Base-by-base conservation (phyloP, 331 rosid species). In the Acacia pycnantha region DNA sequence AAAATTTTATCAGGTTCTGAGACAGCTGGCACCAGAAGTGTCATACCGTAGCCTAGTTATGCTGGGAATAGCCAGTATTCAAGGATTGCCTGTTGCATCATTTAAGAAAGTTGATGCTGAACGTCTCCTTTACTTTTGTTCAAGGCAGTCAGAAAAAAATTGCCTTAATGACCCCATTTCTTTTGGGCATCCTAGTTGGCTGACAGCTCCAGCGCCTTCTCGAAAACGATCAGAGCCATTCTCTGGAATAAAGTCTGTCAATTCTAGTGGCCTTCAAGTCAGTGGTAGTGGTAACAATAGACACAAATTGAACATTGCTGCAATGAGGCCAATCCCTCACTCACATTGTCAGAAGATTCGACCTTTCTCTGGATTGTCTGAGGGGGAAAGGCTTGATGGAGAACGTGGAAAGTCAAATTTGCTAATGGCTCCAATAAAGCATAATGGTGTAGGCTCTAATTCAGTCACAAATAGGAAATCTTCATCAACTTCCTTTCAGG, bases 21-120 rank as follows among this genome's bases (percentile, higher is more conserved):
- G 98, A 88, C 98, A 94, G 84, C 93, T 94, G 8, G 97, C 97
- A 58, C 95, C 97, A 22, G 95, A 91, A 81, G 80, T 87, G 51
- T 89, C 98, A 21, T 90, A 88, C 72, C 97, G 89, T 69, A 90
- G 95, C 85, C 89, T 94, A 77, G 97, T 93, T 46, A 85, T 88
- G 85, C 88, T 94, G 82, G 98, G 98, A 54, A 73, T 94, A 13
- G 98, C 95, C 81, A 90, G 97, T 74, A 76, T 94, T 85, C 97
- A 94, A 84, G 98, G 98, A 79, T 88, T 93, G 85, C 85, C 97
- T 3, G 95, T 94, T 76, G 97, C 98, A 66, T 90, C 97, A 37
- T 94, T 91, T 78, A 90, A 84, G 69, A 93, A 86, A 79, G 97
- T 89, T 79, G 98, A 94, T 87, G 90, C 94, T 10, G 90, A 90